phyloP scores from a whole-genome alignment of 495 filamentous ascomycete genomes.

The Durotheca rogersii region DNA sequence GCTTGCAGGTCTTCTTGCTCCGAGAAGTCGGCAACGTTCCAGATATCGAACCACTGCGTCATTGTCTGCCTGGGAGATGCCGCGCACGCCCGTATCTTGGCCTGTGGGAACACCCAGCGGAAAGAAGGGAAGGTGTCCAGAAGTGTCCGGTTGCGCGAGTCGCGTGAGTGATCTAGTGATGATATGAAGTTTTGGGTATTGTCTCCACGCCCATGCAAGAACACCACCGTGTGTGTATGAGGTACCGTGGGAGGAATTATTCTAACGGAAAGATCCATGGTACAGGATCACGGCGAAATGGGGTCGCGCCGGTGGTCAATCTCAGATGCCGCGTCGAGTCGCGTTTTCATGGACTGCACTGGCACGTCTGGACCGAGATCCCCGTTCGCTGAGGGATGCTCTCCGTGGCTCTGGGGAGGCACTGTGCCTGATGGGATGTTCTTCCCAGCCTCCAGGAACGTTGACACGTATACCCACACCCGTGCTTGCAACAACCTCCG shows the following conservation, averaged over 20 bases:
- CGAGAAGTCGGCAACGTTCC: constrained; percentile 36
- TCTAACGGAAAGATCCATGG: no score
- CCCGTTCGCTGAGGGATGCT: no score
- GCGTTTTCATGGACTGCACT: no score
- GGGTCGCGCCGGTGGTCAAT: no score
- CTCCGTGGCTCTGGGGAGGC: no score
- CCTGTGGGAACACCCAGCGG: constrained; percentile 54
- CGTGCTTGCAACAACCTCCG: no score
- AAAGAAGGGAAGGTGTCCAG: constrained; percentile 38
- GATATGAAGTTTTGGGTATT: constrained; percentile 51
- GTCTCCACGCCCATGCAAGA: constrained; percentile 63
- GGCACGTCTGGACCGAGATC: no score
- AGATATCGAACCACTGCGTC: constrained; percentile 47
- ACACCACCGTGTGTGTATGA: constrained; percentile 61
- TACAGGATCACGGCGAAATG: no score
- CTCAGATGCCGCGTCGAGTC: no score
- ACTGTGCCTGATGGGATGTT: no score
- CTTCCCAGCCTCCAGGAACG: no score
- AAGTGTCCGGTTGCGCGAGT: constrained; percentile 34
- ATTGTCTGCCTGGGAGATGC: constrained; percentile 40
- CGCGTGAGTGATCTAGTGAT: constrained; percentile 43
- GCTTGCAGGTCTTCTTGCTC: constrained; percentile 39
- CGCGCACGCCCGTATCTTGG: constrained; percentile 43
- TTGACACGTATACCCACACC: no score
- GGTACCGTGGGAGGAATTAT: constrained; percentile 4